A percentile compares a stretch with the other conserved stretches of the same genome.
Evolutionary conservation across 306 rosid genomes (phyloP).

Genomic region (Quercus bicolor): DNA sequence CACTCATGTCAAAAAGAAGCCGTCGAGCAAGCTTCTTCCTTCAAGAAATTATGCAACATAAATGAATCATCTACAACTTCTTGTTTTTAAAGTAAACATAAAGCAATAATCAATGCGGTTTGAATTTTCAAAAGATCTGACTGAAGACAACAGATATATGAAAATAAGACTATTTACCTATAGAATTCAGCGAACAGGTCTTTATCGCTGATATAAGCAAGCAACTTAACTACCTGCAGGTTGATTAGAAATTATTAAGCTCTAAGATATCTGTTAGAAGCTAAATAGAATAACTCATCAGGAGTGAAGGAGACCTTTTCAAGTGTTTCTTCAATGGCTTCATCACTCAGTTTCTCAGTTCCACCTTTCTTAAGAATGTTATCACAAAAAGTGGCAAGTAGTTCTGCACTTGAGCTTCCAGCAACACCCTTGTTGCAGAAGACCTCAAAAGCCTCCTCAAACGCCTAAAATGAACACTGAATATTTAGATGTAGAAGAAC

Average conservation of each 20-base stretch:
- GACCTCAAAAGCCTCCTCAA: conserved; percentile 77
- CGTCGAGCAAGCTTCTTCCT: conserved; percentile 93
- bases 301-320: conserved; percentile 62
- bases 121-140: background rate
- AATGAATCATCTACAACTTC: background rate
- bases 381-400: conserved; percentile 76
- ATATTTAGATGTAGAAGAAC: conserved; percentile 15
- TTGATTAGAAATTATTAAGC: background rate
- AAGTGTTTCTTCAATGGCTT: conserved; percentile 81
- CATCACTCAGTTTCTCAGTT: conserved; percentile 77
- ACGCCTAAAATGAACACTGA: conserved; percentile 55
- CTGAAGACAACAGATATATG: background rate
- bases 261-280: background rate
- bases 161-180: conserved; percentile 23
- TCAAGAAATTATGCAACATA: background rate
- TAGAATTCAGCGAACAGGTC: conserved; percentile 91
- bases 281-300: conserved; percentile 4
- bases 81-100: background rate
- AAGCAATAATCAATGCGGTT: background rate
- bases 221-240: conserved; percentile 66
- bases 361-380: conserved; percentile 81
- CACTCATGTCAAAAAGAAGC: conserved; percentile 77
- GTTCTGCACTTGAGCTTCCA: conserved; percentile 78
- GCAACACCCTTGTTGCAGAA: conserved; percentile 77
- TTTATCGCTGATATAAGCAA: conserved; percentile 79